phyloP scores from a whole-genome alignment of 2,329 filamentous ascomycete genomes.

The Stagonosporopsis rhizophila region DNA sequence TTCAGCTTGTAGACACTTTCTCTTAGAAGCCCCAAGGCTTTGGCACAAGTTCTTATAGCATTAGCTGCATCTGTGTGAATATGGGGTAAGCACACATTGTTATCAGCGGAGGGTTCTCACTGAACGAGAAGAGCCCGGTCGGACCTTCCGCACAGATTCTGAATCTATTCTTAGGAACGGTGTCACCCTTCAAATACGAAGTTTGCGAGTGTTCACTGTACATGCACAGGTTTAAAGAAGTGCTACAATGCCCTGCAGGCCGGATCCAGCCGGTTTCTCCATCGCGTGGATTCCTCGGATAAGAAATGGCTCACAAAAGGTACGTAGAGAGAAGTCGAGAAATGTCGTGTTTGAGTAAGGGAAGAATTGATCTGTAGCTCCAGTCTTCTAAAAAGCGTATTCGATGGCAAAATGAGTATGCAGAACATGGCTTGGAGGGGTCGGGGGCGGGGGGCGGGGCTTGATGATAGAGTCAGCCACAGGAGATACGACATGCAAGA shows the following conservation, averaged over 20 bases:
- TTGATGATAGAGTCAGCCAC: neutral
- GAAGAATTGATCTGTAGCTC: too few species aligned
- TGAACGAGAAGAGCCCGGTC: neutral
- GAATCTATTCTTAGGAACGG: too few species aligned
- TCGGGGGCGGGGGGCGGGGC: too few species aligned
- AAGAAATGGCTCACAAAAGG: neutral
- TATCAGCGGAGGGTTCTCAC: neutral
- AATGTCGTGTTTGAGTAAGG: neutral
- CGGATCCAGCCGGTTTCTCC: too few species aligned
- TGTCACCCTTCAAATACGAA: too few species aligned
- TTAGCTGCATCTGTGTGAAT: neutral
- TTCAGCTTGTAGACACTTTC: too few species aligned
- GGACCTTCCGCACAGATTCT: neutral
- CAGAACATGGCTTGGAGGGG: neutral
- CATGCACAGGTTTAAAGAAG: neutral
- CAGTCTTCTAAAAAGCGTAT: neutral
- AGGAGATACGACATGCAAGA: neutral
- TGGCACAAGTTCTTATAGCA: neutral
- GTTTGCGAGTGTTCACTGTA: neutral
- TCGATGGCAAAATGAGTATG: neutral
- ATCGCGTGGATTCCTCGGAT: too few species aligned
- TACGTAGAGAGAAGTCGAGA: neutral
- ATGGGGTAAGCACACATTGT: neutral
- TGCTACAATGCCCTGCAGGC: too few species aligned
- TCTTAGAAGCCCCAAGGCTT: too few species aligned